Base-by-base conservation (phyloP, 768 basidiomycete genomes). In the Trametes villosa region DNA sequence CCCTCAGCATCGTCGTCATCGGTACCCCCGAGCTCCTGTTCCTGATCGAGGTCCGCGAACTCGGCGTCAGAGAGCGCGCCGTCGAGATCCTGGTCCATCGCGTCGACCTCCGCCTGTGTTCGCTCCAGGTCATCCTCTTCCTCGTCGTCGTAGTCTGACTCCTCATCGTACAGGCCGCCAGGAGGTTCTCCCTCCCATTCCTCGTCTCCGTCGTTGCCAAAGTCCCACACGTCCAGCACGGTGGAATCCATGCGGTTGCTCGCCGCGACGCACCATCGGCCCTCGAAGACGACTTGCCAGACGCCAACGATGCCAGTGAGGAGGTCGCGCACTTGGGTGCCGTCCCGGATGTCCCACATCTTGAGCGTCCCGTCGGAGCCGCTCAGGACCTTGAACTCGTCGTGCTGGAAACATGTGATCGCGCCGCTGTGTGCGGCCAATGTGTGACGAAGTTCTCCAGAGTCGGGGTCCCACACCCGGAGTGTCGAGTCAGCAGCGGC, bases 391-490 rank as follows among this genome's bases (percentile, higher is more conserved):
- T 97, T 98, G 80, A 92, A 94, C 72, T 98, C 96, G 72, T 98
- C 96, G 66, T 97, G 95, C 74, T 96, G 94, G 82, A 98, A 98
- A 77, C 96, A 99, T 18, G 97, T 98, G 66, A 99, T 98, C n/a
- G 96, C 95, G 22, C 96, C 96, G 7, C 90, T 91, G 72, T 98
- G 96, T 1, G 92, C 94, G 4, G 89, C 87, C 30, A 99, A 83
- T 0, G 89, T 87, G 65, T 95, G 89, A 38, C 84, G 86, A 30
- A 92, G 80, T 59, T 87, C 86, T 56, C 94, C 93, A 0, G 85
- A 85, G 36, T 88, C 86, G 1, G 95, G 92, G 69, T 98, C 90
- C 96, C 96, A 98, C 41, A 98, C 85, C 9, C 96, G 88, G 9
- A 99, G 78, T 0, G 95, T 96, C 22, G 94, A 94, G 72, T 99